Percentiles rank a stretch among this genome's conserved stretches.
These are phyloP conservation scores for Auricularia heimuer DNA, from an alignment of 768 basidiomycete species.

Conservation along the genomic window DNA sequence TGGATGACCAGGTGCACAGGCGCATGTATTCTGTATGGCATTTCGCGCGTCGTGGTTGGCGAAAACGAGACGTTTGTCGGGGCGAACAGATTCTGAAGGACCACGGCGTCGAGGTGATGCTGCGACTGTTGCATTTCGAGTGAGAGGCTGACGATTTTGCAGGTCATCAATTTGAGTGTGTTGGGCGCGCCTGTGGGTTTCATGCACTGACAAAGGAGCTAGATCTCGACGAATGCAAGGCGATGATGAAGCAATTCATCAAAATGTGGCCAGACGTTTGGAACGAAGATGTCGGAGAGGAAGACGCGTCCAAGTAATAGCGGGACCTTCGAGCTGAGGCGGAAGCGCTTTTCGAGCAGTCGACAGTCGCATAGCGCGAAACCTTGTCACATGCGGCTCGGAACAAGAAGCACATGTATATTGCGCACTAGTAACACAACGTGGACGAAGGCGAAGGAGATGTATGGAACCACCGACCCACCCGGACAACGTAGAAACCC, in stretches of 20 bases:
- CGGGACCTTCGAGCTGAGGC: no score
- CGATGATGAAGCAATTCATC: conserved; percentile 49
- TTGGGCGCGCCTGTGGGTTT: not conserved
- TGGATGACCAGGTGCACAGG: conserved; percentile 37
- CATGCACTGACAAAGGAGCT: conserved; percentile 10
- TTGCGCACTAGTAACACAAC: no score
- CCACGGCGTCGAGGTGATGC: conserved; percentile 37
- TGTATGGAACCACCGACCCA: conserved; percentile 70
- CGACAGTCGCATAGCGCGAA: no score
- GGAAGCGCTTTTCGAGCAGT: no score
- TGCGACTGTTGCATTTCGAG: not conserved
- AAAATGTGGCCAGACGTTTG: conserved; percentile 43
- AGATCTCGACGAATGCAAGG: conserved; percentile 41
- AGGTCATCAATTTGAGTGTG: conserved; percentile 30
- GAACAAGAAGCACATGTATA: no score
- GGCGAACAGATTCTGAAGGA: conserved; percentile 43
- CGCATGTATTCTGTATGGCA: conserved; percentile 51
- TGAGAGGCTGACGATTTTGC: not conserved
- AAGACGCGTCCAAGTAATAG: not conserved
- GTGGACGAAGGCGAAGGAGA: conserved; percentile 10
- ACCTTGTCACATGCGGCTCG: no score
- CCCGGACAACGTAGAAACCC: conserved; percentile 27
- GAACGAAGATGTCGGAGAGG: conserved; percentile 4
- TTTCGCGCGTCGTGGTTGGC: conserved; percentile 56
- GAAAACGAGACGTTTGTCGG: conserved; percentile 46